Base-by-base conservation (phyloP, 768 basidiomycete species). In the Mycena rosella region DNA sequence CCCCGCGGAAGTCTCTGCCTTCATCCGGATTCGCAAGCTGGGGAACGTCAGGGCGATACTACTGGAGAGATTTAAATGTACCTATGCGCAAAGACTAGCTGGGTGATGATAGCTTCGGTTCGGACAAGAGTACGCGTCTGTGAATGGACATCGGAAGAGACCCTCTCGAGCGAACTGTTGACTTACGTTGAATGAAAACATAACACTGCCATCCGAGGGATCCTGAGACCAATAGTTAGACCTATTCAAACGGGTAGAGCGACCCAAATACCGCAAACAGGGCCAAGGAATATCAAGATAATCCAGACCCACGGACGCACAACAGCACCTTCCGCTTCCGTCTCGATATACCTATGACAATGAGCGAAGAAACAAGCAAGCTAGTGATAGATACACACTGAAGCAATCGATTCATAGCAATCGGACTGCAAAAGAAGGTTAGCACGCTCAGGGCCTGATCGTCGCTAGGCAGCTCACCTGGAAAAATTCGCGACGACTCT, bases 231-330 rank as follows among this genome's bases (percentile, higher is more conserved):
- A 32, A 2, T 1, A 44, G 8, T 22, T 3, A 42, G 27, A 0
- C 13, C 7, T 34, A 34, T 14, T 0, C 29, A 9, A 17, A 2
- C 26, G 20, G 22, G 34, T n/a, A n/a, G n/a, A n/a, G 34, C n/a
- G 15, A 27, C 14, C 7, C 14, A 3, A 20, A 2, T 49, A 32
- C 78, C 78, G 13, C 84, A 0, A 5, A 81, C 74, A 14, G 88
- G 86, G 13, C 86, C 88, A 9, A 85, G 54, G 67, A 88, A 84
- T 10, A 89, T 78, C 73, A 79, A 78, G 0, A 77, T 29, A 20
- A 92, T 85, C 91, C 91, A 93, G 11, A 92, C 85, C 87, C 91
- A 92, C 0, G 92, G 92, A 38, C 85, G 84, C 34, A 90, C 72
- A 0, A 87, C 83, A 81, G 57, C 82, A 22, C 14, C 22, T 14